These are phyloP conservation scores for Taphrina wiesneri DNA, from an alignment of 1,139 yeast species.

Conservation along the genomic window DNA sequence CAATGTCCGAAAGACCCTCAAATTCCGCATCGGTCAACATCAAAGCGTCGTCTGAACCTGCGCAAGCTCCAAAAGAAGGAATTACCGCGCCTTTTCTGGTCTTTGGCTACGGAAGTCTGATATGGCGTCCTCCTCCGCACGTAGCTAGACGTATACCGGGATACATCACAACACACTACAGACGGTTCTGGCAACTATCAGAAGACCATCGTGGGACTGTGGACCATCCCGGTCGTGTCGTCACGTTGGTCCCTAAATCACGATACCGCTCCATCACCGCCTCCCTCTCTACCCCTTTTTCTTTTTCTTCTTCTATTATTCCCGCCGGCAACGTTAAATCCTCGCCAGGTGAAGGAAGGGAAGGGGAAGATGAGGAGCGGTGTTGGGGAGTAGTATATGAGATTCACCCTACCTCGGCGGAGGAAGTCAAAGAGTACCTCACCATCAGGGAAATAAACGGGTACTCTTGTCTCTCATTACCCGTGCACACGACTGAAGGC, in stretches of 20 bases:
- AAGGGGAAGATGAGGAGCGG: conserved; percentile 48
- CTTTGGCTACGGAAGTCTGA: conserved; percentile 86
- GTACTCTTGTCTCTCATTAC: conserved; percentile 68
- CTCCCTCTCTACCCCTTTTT: conserved; percentile 47
- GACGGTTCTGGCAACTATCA: conserved; percentile 80
- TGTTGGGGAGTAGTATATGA: conserved; percentile 83
- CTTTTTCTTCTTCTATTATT: conserved; percentile 37
- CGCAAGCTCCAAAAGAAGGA: neutral
- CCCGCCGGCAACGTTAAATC: conserved; percentile 14
- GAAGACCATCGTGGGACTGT: conserved; percentile 86
- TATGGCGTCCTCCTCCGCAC: conserved; percentile 88
- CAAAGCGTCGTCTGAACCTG: neutral
- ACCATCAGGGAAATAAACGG: conserved; percentile 89
- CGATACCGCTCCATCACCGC: conserved; percentile 51
- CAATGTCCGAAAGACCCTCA: neutral
- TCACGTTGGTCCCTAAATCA: conserved; percentile 63
- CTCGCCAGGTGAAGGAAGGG: neutral
- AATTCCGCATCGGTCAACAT: neutral
- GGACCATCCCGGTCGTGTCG: conserved; percentile 82
- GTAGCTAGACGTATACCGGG: conserved; percentile 67
- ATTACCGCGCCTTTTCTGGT: conserved; percentile 42
- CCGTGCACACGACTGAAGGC: conserved; percentile 55
- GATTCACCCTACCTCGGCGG: conserved; percentile 66
- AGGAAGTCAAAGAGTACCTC: conserved; percentile 63
- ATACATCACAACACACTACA: conserved; percentile 67